These are phyloP conservation scores for Beauveria sp. DNA, from an alignment of 2,329 filamentous ascomycete genomes.

Conservation along the genomic window DNA sequence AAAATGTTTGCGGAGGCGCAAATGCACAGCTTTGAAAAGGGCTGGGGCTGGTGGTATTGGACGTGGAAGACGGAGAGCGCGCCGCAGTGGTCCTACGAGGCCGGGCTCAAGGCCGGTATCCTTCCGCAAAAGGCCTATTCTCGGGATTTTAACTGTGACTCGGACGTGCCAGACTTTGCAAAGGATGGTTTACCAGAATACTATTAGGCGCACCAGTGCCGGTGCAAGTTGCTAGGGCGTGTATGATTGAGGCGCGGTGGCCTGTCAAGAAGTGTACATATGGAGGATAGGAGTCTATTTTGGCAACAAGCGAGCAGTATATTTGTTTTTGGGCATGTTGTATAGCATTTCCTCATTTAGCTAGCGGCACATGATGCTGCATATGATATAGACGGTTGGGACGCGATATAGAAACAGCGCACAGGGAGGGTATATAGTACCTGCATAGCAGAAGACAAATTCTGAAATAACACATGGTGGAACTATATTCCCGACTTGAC, in stretches of 20 bases:
- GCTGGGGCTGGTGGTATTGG: slow-evolving; percentile 99
- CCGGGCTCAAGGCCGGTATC: slow-evolving; percentile 68
- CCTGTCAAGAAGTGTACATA: slow-evolving; percentile 5
- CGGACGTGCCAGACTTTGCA: slow-evolving; percentile 46
- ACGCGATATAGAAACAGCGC: not conserved
- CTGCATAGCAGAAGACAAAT: not conserved
- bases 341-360: not conserved
- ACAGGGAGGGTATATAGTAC: not conserved
- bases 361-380: not conserved
- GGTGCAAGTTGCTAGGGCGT: not conserved
- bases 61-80: slow-evolving; percentile 88
- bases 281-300: not conserved
- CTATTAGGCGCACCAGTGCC: slow-evolving; percentile 23
- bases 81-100: slow-evolving; percentile 87
- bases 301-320: not conserved
- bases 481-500: not conserved
- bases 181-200: slow-evolving; percentile 40
- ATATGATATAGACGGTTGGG: not conserved
- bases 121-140: slow-evolving; percentile 69
- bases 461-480: not conserved
- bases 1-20: slow-evolving; percentile 90
- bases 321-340: not conserved
- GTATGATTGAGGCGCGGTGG: not conserved
- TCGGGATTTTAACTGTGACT: slow-evolving; percentile 60
- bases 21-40: slow-evolving; percentile 88